Evolutionary conservation across 1,284 basidiomycete genomes (phyloP).

Genomic region (Ustilago esculenta): DNA sequence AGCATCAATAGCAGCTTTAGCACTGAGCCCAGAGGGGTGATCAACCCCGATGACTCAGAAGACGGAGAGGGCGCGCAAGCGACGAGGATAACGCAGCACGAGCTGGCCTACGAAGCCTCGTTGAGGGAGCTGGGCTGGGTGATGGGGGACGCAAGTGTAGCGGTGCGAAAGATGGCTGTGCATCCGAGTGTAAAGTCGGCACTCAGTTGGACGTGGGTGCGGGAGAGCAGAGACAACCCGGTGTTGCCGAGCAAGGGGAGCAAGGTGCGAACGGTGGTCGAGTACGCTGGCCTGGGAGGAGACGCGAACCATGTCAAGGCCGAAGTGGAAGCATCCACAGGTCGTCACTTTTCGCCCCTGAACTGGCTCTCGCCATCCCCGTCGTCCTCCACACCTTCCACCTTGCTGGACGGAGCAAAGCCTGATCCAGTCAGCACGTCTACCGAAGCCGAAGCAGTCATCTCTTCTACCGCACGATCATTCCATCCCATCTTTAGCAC

Average conservation of each 20-base stretch:
- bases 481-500: slow-evolving; percentile 23
- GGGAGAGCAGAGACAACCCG: slow-evolving; percentile 82
- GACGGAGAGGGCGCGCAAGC: slow-evolving; percentile 30
- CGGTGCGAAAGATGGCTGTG: slow-evolving; percentile 23
- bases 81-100: slow-evolving; percentile 40
- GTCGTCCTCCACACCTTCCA: neutral
- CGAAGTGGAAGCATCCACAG: slow-evolving; percentile 43
- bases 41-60: slow-evolving; percentile 23
- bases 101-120: slow-evolving; percentile 59
- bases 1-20: slow-evolving; percentile 73
- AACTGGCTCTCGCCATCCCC: slow-evolving; percentile 5
- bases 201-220: slow-evolving; percentile 79
- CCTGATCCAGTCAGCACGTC: neutral
- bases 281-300: slow-evolving; percentile 60
- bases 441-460: neutral
- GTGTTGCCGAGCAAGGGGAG: slow-evolving; percentile 70
- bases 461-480: neutral
- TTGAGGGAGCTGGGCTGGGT: slow-evolving; percentile 51
- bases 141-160: slow-evolving; percentile 50
- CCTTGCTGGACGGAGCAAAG: slow-evolving; percentile 7
- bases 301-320: slow-evolving; percentile 56
- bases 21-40: slow-evolving; percentile 17
- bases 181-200: slow-evolving; percentile 76
- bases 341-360: slow-evolving; percentile 22
- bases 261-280: slow-evolving; percentile 34